These are phyloP conservation scores for Lipomyces oligophaga DNA, from an alignment of 805 yeast genomes.

Conservation along the genomic window DNA sequence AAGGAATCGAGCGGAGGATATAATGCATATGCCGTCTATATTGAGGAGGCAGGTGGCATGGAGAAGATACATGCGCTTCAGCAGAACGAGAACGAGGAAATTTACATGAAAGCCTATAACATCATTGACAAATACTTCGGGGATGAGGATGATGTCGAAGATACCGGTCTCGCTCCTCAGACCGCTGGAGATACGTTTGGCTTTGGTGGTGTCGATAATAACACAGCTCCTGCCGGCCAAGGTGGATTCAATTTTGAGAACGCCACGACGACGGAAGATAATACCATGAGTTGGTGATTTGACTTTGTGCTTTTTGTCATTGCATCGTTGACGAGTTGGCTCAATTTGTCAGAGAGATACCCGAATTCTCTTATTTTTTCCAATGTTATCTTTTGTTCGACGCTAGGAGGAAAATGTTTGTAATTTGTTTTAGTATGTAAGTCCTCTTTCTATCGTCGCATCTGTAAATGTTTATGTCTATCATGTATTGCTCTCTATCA, in stretches of 20 bases:
- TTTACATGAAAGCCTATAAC: conserved; percentile 83
- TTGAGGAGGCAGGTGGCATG: conserved; percentile 98
- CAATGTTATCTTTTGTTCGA: too few species aligned
- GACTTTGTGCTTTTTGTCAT: not conserved
- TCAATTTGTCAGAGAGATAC: too few species aligned
- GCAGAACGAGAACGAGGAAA: conserved; percentile 83
- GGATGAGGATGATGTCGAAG: conserved; percentile 70
- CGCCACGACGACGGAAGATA: too few species aligned
- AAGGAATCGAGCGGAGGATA: conserved; percentile 68
- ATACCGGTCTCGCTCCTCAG: conserved; percentile 59
- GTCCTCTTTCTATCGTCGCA: too few species aligned
- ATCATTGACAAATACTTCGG: conserved; percentile 89
- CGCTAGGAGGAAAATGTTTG: too few species aligned
- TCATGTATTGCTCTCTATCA: conserved; percentile 4
- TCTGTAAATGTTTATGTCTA: too few species aligned
- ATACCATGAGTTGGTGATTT: conserved; percentile 12
- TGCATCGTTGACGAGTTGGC: too few species aligned
- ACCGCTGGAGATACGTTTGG: conserved; percentile 83
- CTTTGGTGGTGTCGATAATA: conserved; percentile 61
- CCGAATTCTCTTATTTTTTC: too few species aligned
- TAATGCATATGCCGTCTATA: conserved; percentile 84
- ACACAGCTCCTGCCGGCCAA: conserved; percentile 32
- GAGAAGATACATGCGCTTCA: conserved; percentile 94
- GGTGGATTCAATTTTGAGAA: conserved; percentile 48
- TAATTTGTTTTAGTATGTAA: not conserved